Evolutionary conservation across 352 stramenopile species (phyloP), one percentile per base, ranked within the genome.

Genomic region (Peronospora farinosa): DNA sequence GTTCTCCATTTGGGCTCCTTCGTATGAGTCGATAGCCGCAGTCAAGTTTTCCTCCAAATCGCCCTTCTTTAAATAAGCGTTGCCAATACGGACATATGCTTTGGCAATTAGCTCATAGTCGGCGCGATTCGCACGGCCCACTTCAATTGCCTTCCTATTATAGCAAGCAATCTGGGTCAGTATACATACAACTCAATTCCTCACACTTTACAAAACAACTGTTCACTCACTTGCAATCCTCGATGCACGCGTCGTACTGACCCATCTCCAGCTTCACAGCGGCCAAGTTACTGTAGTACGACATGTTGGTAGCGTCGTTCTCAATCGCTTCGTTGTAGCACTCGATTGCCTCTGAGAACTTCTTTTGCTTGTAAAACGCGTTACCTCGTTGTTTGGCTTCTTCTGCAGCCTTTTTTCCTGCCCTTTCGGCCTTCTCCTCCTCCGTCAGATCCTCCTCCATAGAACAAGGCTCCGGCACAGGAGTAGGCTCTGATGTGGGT

Each of bases 271-370:
- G 92, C 51, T 93, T 94, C 23, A 99, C 96, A 12, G 97, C 96
- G 11, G 96, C 95, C 60, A 97, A 94, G 75, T 99, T 99, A 53
- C 84, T 97, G 45, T 96, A 69, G 74, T 98, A 98, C 27, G 92
- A 89, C 72, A 99, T 97, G 76, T 98, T 98, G 41, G 78, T 92
- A 10, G 80, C 78, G 69, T 99, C 88, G 54, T 98, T 84, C 28
- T 75, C 83, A 54, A 98, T 97, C 1, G 96, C 96, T 63, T 98
- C 94, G 17, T 96, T 83, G 78, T 99, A 99, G 47, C 87, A 88
- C 47, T 76, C 84, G 21, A 99, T 72, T 19, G 83, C 83, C 40
- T 94, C 83, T 0, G 94, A 76, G 60, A 99, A 99, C 58, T 97
- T 62, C 67, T 98, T 98, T 37, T 85, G 54, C 79, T 98, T 98